Base-by-base conservation (phyloP, 768 basidiomycete species). In the Naganishia vishniacii region DNA sequence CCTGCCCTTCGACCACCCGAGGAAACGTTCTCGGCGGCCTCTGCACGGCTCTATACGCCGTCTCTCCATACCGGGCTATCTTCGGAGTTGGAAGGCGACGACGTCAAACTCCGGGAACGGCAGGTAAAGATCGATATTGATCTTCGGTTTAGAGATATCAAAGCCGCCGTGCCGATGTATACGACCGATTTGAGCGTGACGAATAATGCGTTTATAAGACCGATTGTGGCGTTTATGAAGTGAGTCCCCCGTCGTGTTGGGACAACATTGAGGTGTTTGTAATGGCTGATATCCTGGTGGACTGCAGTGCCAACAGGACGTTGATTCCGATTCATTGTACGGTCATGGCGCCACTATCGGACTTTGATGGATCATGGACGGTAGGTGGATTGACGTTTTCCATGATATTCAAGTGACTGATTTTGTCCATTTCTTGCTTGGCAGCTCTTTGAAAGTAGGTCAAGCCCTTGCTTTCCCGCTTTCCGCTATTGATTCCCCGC, bases 181-280 rank as follows among this genome's bases (percentile, higher is more conserved):
- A 86, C 91, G 32, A 82, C 81, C 47, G 89, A 95, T 72, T 75
- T 99, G 63, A 89, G 89, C 46, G 90, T 94, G 72, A 87, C 89
- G 66, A 95, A 94, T 71, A 89, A 86, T 72, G 95, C 95, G 23
- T 80, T 98, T 26, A 87, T 95, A 48, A 77, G 95, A 70, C 93
- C 95, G 3, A 97, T 99, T 67, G 95, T 98, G 16, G 94, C 91
- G 0, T 99, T 99, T 74, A 93, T 97, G 86, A 95, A 95, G 92
- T 93, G 70, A 65, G 86, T 81, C 13, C 32, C 15, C 59, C 56
- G 13, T 42, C n/a, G n/a, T 7, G 62, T 37, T 23, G 13, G 15
- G 16, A 13, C 32, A n/a, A 16, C 8, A 11, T 12, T 65, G 25
- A 8, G 60, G 31, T 6, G 56, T 40, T 62, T 41, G 40, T 58